Percentiles rank a stretch among this genome's conserved stretches.
Conservation (phyloP, 805 yeast genomes). For the Komagataella mondaviorum region DNA sequence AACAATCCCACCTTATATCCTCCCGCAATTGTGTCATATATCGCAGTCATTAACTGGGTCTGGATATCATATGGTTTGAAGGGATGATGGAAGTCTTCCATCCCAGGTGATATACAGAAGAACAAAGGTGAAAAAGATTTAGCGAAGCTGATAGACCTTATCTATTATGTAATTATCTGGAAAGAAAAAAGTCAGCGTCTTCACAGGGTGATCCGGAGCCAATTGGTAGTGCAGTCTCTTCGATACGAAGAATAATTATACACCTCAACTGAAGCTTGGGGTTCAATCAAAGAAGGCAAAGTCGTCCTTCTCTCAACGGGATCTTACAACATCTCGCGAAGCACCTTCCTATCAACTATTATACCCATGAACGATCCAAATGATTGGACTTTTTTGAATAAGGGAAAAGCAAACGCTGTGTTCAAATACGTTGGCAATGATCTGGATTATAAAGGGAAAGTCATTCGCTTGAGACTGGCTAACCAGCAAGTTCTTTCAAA, state of each 20-base stretch:
- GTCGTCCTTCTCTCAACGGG: background rate
- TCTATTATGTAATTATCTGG: background rate
- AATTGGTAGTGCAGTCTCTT: no score
- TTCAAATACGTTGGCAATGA: slow-evolving; percentile 25
- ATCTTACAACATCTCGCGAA: background rate
- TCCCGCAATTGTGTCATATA: slow-evolving; percentile 46
- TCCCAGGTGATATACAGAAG: background rate
- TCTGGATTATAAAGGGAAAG: slow-evolving; percentile 19
- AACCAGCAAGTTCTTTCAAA: slow-evolving; percentile 23
- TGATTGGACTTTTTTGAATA: slow-evolving; percentile 31
- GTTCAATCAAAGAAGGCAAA: no score
- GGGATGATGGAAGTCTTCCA: slow-evolving; percentile 52
- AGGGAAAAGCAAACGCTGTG: slow-evolving; percentile 36
- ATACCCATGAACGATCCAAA: background rate
- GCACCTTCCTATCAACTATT: background rate
- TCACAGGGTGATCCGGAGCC: no score
- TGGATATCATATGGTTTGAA: slow-evolving; percentile 74
- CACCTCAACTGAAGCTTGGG: background rate
- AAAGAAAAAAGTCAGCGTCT: background rate
- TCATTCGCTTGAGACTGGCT: slow-evolving; percentile 21
- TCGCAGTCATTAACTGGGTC: slow-evolving; percentile 55
- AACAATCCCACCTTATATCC: slow-evolving; percentile 60
- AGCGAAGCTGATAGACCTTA: background rate
- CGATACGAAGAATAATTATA: no score
- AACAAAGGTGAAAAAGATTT: background rate